Evolutionary conservation across 2,329 filamentous ascomycete genomes (phyloP).

Genomic region (Colletotrichum sidae): DNA sequence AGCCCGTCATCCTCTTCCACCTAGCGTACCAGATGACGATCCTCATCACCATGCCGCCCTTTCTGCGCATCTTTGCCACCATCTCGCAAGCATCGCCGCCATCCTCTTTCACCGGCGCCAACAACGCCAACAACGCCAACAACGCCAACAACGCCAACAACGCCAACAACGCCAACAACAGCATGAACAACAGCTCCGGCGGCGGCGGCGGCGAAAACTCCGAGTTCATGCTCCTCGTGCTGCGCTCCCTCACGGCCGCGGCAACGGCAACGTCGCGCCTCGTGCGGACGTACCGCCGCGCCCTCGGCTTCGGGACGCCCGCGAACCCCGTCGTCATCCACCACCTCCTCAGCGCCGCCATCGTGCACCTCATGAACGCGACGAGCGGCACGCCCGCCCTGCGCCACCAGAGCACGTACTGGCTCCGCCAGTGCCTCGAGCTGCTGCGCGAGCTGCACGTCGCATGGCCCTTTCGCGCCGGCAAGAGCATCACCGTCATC

Average conservation of each 20-base stretch:
- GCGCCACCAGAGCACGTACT: constrained; percentile 34
- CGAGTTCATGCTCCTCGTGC: constrained; percentile 32
- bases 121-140: too few species aligned
- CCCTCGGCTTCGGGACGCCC: constrained; percentile 27
- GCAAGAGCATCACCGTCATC: constrained; percentile 27
- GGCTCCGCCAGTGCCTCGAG: constrained; percentile 37
- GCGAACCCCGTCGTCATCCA: constrained; percentile 37
- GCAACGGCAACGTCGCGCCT: constrained; percentile 30
- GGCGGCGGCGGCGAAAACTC: constrained; percentile 10
- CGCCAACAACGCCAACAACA: too few species aligned
- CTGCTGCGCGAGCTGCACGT: constrained; percentile 22
- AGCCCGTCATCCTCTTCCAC: constrained; percentile 37
- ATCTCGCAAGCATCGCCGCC: constrained; percentile 13
- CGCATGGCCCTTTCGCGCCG: constrained; percentile 19
- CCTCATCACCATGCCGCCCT: constrained; percentile 37
- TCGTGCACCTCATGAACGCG: constrained; percentile 38
- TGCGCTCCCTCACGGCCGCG: constrained; percentile 36
- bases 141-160: too few species aligned
- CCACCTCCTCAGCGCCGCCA: constrained; percentile 37
- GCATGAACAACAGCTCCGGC: neutral
- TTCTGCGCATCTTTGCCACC: constrained; percentile 36
- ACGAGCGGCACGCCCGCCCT: constrained; percentile 33
- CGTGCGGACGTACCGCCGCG: constrained; percentile 33
- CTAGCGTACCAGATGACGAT: constrained; percentile 38
- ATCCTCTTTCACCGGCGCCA: neutral